These are phyloP conservation scores for Pulveroboletus sp. DNA, from an alignment of 768 basidiomycete species.

Conservation along the genomic window DNA sequence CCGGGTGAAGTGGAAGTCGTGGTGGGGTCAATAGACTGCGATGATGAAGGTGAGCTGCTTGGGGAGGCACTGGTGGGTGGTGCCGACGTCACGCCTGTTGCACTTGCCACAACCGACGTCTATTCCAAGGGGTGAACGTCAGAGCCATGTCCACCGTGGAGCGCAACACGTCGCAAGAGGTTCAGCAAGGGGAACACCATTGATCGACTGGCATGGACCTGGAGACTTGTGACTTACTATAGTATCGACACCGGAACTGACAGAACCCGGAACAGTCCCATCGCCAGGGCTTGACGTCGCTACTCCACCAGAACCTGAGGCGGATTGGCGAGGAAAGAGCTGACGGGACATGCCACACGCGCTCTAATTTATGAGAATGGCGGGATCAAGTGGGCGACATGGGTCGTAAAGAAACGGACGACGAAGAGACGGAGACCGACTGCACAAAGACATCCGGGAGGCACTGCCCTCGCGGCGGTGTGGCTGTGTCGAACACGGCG, in stretches of 20 bases:
- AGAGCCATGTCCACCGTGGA: not conserved
- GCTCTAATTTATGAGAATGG: not conserved
- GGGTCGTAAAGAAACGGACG: too few relatives aligned
- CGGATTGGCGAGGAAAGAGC: not conserved
- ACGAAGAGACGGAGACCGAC: too few relatives aligned
- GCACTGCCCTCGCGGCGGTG: too few relatives aligned
- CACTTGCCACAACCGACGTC: not conserved
- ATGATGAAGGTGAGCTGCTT: not conserved
- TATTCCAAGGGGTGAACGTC: not conserved
- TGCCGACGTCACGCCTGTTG: not conserved
- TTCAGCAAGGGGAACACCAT: not conserved
- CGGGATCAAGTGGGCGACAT: not conserved
- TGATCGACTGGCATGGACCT: too few relatives aligned
- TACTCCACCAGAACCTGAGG: not conserved
- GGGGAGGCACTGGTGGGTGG: not conserved
- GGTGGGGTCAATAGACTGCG: not conserved
- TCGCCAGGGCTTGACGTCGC: not conserved
- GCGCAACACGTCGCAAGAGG: not conserved
- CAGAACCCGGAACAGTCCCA: not conserved
- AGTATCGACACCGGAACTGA: not conserved
- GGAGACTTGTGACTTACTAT: not conserved
- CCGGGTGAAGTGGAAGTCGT: constrained; percentile 1
- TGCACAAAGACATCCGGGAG: too few relatives aligned
- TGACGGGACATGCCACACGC: not conserved
- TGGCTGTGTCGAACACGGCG: too few relatives aligned